phyloP scores from a whole-genome alignment of 2,329 filamentous ascomycete species.

The Stenocarpella maydis region DNA sequence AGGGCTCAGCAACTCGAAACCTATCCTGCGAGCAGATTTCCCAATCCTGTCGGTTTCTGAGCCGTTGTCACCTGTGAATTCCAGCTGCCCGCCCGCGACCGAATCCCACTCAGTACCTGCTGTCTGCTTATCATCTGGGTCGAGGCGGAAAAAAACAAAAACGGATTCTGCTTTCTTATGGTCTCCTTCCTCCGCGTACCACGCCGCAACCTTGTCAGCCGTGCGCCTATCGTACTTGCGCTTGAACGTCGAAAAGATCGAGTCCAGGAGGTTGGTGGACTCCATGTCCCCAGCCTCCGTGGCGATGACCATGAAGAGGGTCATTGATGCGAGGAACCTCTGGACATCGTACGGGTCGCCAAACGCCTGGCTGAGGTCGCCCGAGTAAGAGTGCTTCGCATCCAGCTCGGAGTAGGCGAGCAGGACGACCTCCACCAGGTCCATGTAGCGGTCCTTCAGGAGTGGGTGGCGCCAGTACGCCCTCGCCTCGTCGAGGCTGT shows the following conservation, averaged over 20 bases:
- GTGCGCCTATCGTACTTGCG: too few relatives aligned
- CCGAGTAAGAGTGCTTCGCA: too few relatives aligned
- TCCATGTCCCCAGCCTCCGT: background rate
- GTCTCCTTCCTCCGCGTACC: too few relatives aligned
- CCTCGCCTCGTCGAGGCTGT: background rate
- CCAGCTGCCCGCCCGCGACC: background rate
- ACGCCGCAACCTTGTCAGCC: too few relatives aligned
- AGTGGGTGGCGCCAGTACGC: background rate
- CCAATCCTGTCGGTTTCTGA: background rate
- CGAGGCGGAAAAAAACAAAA: too few relatives aligned
- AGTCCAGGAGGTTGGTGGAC: background rate
- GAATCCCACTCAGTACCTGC: background rate
- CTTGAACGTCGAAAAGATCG: background rate
- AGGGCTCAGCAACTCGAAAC: background rate
- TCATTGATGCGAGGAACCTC: background rate
- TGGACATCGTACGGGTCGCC: background rate
- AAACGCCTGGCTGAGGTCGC: background rate
- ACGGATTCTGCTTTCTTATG: too few relatives aligned
- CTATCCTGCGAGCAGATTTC: background rate
- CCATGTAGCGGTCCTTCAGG: background rate
- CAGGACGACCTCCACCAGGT: background rate
- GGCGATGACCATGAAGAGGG: background rate
- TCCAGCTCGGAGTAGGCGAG: too few relatives aligned
- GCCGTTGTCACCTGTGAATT: background rate
- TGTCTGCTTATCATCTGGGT: background rate